Conservation (phyloP, 1,284 basidiomycete genomes). For the Leccinum griseonigrum region DNA sequence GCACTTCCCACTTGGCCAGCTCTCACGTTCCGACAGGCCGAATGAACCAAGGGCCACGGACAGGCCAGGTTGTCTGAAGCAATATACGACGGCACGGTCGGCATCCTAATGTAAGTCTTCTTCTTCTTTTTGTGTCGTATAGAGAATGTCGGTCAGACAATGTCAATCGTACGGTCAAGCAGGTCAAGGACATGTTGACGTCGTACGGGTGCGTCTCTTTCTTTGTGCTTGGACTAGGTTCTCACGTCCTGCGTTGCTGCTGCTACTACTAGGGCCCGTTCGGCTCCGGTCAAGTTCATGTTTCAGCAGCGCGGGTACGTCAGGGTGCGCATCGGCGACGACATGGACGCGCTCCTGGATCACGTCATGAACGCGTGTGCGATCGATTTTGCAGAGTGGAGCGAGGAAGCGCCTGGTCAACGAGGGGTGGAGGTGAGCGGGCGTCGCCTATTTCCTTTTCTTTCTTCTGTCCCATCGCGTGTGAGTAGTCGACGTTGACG, state of each 20-base stretch:
- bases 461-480: background rate
- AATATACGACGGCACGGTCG: conserved; percentile 65
- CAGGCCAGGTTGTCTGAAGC: conserved; percentile 69
- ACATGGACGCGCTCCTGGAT: conserved; percentile 46
- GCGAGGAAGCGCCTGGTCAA: conserved; percentile 27
- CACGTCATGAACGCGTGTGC: conserved; percentile 53
- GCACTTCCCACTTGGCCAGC: background rate
- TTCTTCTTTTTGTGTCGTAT: background rate
- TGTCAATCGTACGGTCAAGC: conserved; percentile 63
- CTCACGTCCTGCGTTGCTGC: background rate
- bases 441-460: background rate
- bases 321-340: conserved; percentile 48
- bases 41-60: conserved; percentile 48
- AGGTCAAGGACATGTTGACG: conserved; percentile 60
- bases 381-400: conserved; percentile 50
- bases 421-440: conserved; percentile 43
- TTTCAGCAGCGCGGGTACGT: conserved; percentile 72
- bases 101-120: conserved; percentile 67
- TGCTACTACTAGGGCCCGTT: conserved; percentile 40
- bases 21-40: conserved; percentile 38
- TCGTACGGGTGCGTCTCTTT: conserved; percentile 49
- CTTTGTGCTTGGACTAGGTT: background rate
- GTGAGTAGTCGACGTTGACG: background rate
- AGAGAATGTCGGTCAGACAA: conserved; percentile 83
- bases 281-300: conserved; percentile 75